Evolutionary conservation across 805 yeast genomes (phyloP).

Genomic region (Pichia kluyveri): DNA sequence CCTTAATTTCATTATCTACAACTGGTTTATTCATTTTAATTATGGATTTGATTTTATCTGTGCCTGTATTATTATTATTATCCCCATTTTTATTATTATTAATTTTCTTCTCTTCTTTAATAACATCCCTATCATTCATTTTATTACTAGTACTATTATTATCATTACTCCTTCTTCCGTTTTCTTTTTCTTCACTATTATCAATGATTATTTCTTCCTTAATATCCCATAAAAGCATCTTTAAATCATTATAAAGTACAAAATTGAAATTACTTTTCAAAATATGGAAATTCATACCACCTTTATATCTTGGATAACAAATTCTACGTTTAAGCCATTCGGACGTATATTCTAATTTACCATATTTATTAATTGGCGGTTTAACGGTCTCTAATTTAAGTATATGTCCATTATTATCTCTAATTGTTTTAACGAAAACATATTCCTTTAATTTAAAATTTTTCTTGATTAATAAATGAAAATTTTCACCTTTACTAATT

Average conservation of each 20-base stretch:
- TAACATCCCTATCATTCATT: no score
- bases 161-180: no score
- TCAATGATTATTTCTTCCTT: constrained; percentile 12
- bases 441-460: constrained; percentile 15
- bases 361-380: constrained; percentile 10
- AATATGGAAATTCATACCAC: constrained; percentile 34
- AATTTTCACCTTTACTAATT: constrained; percentile 6
- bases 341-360: constrained; percentile 14
- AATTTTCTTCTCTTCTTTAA: no score
- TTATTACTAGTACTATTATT: no score
- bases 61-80: no score
- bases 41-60: background rate
- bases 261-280: constrained; percentile 12
- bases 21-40: background rate
- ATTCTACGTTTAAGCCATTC: constrained; percentile 32
- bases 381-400: constrained; percentile 29
- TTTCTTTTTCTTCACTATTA: no score
- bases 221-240: constrained; percentile 24
- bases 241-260: constrained; percentile 22
- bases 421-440: constrained; percentile 29
- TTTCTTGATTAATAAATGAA: constrained; percentile 13
- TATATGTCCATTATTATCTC: constrained; percentile 31
- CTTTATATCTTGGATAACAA: constrained; percentile 36
- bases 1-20: constrained; percentile 22
- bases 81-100: background rate